Percentiles rank a stretch among this genome's conserved stretches.
Evolutionary conservation across 2,329 filamentous ascomycete species (phyloP).

Genomic region (Colletotrichum filicis): DNA sequence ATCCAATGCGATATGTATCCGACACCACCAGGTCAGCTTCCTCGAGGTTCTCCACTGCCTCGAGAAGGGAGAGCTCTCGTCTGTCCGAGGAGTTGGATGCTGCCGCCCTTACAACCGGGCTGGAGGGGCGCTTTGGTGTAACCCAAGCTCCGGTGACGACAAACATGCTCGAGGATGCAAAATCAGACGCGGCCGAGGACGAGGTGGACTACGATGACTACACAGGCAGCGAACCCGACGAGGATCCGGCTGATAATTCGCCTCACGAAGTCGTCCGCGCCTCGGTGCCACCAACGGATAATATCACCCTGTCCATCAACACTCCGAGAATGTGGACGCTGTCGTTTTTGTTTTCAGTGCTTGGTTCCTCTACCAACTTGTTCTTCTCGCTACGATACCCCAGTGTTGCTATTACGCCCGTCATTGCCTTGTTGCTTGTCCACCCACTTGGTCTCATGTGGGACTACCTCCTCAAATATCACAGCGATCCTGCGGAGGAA

Average conservation of each 20-base stretch:
- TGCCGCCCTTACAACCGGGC: slow-evolving; percentile 61
- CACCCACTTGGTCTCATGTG: slow-evolving; percentile 85
- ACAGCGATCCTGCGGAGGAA: slow-evolving; percentile 52
- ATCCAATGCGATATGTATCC: slow-evolving; percentile 47
- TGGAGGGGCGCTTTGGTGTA: slow-evolving; percentile 65
- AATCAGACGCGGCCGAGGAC: slow-evolving; percentile 35
- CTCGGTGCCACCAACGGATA: slow-evolving; percentile 80
- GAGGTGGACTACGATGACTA: slow-evolving; percentile 44
- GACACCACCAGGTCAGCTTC: slow-evolving; percentile 46
- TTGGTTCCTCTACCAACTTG: slow-evolving; percentile 85
- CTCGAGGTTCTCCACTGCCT: slow-evolving; percentile 42
- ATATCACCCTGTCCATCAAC: slow-evolving; percentile 83
- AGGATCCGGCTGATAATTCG: slow-evolving; percentile 73
- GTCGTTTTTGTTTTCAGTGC: slow-evolving; percentile 82
- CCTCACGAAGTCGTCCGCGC: slow-evolving; percentile 84
- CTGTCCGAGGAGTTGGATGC: slow-evolving; percentile 62
- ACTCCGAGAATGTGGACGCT: slow-evolving; percentile 89
- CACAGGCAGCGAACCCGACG: slow-evolving; percentile 50
- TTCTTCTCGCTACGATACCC: slow-evolving; percentile 93
- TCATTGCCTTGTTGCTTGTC: slow-evolving; percentile 86
- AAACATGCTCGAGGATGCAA: slow-evolving; percentile 54
- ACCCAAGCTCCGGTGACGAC: slow-evolving; percentile 58
- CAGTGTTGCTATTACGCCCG: slow-evolving; percentile 88
- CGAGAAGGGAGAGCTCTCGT: slow-evolving; percentile 47
- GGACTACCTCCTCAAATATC: slow-evolving; percentile 72